These are phyloP conservation scores for Talaromyces piceae DNA, from an alignment of 2,329 filamentous ascomycete species.

Conservation along the genomic window DNA sequence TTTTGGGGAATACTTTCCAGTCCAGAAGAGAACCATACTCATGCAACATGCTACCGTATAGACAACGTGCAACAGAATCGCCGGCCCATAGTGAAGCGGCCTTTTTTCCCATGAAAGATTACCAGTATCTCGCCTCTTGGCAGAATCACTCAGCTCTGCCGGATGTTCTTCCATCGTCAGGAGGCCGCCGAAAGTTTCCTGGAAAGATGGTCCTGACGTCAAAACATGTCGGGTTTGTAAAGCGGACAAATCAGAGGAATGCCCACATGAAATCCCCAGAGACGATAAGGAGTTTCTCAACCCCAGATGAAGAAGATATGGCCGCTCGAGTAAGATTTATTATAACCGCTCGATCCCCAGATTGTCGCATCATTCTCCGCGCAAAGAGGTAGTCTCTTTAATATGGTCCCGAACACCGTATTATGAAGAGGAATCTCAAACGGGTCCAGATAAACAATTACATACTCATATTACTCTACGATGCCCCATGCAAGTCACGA, in stretches of 20 bases:
- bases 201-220: slow-evolving; percentile 11
- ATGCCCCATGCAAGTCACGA: slow-evolving; percentile 11
- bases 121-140: not conserved
- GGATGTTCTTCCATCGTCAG: slow-evolving; percentile 8
- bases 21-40: not conserved
- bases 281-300: slow-evolving; percentile 7
- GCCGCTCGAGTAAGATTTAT: slow-evolving; percentile 3
- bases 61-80: not conserved
- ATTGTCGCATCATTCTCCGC: not conserved
- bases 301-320: slow-evolving; percentile 5
- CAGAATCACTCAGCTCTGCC: not conserved
- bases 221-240: slow-evolving; percentile 7
- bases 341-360: slow-evolving; percentile 5
- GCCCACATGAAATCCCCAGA: slow-evolving; percentile 11
- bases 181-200: slow-evolving; percentile 5
- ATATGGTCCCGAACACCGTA: slow-evolving; percentile 8
- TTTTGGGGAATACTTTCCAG: slow-evolving; percentile 2
- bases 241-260: slow-evolving; percentile 7
- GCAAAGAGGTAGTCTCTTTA: not conserved
- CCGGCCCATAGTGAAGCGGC: slow-evolving; percentile 1
- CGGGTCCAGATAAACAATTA: not conserved
- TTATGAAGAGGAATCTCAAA: not conserved
- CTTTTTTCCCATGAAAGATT: not conserved
- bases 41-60: not conserved
- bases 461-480: not conserved